These are phyloP conservation scores for Lunularia cruciata DNA, from an alignment of 225 moss, liverwort and hornwort genomes.

Conservation along the genomic window DNA sequence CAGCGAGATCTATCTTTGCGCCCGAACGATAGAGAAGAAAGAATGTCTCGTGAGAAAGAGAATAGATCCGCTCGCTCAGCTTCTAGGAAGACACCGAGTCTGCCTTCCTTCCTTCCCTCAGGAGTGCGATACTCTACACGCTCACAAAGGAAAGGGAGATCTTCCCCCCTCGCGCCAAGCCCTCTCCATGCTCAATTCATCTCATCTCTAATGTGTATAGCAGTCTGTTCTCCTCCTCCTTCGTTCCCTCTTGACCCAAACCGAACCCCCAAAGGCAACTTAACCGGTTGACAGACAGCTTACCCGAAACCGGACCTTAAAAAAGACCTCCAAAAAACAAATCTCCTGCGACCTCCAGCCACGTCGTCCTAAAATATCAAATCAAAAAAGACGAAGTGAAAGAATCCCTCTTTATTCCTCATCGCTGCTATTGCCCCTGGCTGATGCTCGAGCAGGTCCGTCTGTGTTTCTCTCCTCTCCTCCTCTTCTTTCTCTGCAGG, in stretches of 20 bases:
- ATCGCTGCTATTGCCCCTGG: too few species aligned
- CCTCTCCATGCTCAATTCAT: neutral
- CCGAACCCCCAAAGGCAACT: neutral
- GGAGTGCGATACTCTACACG: constrained; percentile 4
- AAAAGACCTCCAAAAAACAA: neutral
- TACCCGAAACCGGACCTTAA: neutral
- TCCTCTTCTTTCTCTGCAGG: neutral
- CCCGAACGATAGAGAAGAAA: neutral
- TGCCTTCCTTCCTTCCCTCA: neutral
- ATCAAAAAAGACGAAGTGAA: neutral
- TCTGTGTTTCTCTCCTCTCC: neutral
- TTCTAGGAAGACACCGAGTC: neutral
- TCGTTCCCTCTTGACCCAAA: neutral
- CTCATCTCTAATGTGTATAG: neutral
- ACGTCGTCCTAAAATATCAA: neutral
- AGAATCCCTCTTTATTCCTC: neutral
- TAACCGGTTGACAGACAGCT: neutral
- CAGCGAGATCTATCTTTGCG: constrained; percentile 4
- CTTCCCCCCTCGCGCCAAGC: neutral
- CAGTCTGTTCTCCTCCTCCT: neutral
- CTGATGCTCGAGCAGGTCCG: neutral
- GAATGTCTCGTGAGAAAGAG: too few species aligned
- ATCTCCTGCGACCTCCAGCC: neutral
- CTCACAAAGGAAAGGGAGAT: neutral
- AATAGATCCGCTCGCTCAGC: neutral